Evolutionary conservation across 1,284 basidiomycete genomes (phyloP), one percentile per base, ranked within the genome.

Genomic region (Tylopilus orsonianus): DNA sequence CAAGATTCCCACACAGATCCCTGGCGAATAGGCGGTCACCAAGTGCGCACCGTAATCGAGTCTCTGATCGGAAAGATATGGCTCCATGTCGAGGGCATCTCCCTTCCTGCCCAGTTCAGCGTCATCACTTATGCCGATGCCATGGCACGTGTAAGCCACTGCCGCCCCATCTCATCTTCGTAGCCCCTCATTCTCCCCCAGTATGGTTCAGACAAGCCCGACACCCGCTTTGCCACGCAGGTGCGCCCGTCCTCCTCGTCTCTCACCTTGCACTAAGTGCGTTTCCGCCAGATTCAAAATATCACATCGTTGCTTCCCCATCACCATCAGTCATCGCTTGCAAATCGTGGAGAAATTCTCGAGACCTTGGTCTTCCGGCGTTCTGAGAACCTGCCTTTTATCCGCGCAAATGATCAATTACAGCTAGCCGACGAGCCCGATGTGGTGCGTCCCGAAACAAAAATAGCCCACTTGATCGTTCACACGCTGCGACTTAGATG

Each of bases 141-240:
- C 6, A 95, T 96, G 89, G 75, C 79, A 61, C 81, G 81, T 53
- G 89, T 90, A 66, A 72, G 85, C 46, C n/a, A n/a, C n/a, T n/a
- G n/a, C n/a, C n/a, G 23, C 14, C 36, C 19, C 51, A 30, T n/a
- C 44, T 35, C 46, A n/a, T 50, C 32, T 39, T 13, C 12, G 2
- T 22, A 18, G 13, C 47, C 44, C 30, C 24, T 54, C 56, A 46
- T 48, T 58, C 34, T 34, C 36, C 48, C 53, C 20, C 54, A 91
- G 83, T 97, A 87, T 75, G 94, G 95, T 8, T 93, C 91, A 41
- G 94, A 98, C 73, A 98, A 98, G 74, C 94, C 94, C 32, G 94
- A 98, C 68, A 83, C 86, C 41, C 81, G 95, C 45, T 95, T 91
- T 70, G 83, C 81, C 39, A 78, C 95, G 56, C 83, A 93, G 81